Percentiles rank a stretch among this genome's conserved stretches.
Evolutionary conservation across 2,329 filamentous ascomycete species (phyloP).

Genomic region (Blumeria graminis): DNA sequence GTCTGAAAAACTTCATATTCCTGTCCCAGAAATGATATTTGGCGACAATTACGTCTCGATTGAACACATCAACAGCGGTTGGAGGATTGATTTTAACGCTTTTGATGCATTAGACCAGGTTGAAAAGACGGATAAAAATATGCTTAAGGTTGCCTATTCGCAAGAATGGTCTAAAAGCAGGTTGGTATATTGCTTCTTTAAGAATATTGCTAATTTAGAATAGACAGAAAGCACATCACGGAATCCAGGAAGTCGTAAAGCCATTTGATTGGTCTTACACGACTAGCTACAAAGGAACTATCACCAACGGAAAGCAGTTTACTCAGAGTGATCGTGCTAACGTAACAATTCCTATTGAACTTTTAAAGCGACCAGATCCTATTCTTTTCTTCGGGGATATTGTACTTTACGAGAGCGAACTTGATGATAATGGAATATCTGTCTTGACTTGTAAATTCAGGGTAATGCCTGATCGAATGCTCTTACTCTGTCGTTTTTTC

Average conservation of each 20-base stretch:
- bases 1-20: conserved; percentile 54
- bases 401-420: conserved; percentile 86
- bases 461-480: conserved; percentile 72
- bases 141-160: conserved; percentile 87
- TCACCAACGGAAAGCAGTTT: conserved; percentile 17
- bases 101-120: conserved; percentile 73
- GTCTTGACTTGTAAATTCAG: conserved; percentile 75
- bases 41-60: conserved; percentile 74
- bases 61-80: conserved; percentile 48
- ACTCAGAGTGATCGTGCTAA: conserved; percentile 8
- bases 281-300: conserved; percentile 60
- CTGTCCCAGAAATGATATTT: conserved; percentile 97
- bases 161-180: conserved; percentile 46
- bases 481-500: conserved; percentile 69
- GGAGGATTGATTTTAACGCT: conserved; percentile 61
- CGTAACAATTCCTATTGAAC: conserved; percentile 49
- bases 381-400: conserved; percentile 96
- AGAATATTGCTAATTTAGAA: conserved; percentile 11
- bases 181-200: conserved; percentile 3
- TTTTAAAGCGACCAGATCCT: conserved; percentile 71
- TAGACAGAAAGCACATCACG: conserved; percentile 56
- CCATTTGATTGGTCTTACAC: conserved; percentile 98
- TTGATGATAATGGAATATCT: conserved; percentile 91
- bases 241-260: conserved; percentile 81
- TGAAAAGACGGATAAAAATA: conserved; percentile 75